A percentile compares a stretch with the other conserved stretches of the same genome.
Evolutionary conservation across 805 yeast species (phyloP).

Genomic region (Candida ovalis): DNA sequence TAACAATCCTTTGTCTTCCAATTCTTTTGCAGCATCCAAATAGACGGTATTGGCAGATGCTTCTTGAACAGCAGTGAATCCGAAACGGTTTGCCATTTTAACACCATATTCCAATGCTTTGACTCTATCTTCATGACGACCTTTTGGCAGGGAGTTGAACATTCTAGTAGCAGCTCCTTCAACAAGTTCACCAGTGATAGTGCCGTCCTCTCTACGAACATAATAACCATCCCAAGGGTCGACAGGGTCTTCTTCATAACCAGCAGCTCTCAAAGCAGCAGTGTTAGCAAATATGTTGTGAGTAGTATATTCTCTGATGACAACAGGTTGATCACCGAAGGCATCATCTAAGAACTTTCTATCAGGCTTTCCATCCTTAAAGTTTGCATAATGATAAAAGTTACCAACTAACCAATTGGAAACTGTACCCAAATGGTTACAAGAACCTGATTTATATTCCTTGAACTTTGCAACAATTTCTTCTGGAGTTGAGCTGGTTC

Average conservation of each 20-base stretch:
- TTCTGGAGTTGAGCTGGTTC: constrained; percentile 15
- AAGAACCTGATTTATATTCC: constrained; percentile 10
- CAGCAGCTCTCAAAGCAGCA: constrained; percentile 28
- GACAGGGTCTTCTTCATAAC: constrained; percentile 23
- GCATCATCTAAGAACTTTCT: constrained; percentile 26
- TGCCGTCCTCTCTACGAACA: constrained; percentile 25
- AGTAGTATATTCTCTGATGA: constrained; percentile 26
- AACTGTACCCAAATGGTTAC: constrained; percentile 19
- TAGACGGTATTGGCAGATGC: constrained; percentile 26
- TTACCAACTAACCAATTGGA: constrained; percentile 27
- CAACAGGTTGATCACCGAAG: constrained; percentile 28
- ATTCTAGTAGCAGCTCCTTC: constrained; percentile 27
- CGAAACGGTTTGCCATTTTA: constrained; percentile 24
- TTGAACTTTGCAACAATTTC: constrained; percentile 24
- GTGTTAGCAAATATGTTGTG: constrained; percentile 27
- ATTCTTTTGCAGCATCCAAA: constrained; percentile 22
- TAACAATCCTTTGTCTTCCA: constrained; percentile 18
- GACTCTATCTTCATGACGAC: constrained; percentile 20
- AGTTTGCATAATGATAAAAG: constrained; percentile 24
- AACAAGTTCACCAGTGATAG: constrained; percentile 26
- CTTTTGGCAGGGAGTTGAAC: constrained; percentile 21
- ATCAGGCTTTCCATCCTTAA: constrained; percentile 25
- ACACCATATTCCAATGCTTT: constrained; percentile 25
- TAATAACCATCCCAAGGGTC: constrained; percentile 28
- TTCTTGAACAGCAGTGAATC: constrained; percentile 26